A percentile compares a stretch with the other conserved stretches of the same genome.
phyloP scores from a whole-genome alignment of 768 basidiomycete genomes.

The Lactarius sanguifluus region DNA sequence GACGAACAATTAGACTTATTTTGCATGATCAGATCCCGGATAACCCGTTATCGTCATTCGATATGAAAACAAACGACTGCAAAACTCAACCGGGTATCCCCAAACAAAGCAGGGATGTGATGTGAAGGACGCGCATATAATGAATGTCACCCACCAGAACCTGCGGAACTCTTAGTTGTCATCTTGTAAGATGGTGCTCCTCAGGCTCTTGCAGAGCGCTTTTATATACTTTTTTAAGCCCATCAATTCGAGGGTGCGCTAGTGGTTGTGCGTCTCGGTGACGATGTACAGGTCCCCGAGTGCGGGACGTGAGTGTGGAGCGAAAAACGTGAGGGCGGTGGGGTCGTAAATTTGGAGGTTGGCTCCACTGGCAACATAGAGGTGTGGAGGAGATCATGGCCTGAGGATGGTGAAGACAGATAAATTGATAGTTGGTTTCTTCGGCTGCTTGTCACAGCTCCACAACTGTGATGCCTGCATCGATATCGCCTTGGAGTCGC shows the following conservation, averaged over 20 bases:
- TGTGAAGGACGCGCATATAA: not conserved
- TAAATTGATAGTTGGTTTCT: not conserved
- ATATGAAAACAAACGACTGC: not conserved
- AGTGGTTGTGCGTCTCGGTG: not conserved
- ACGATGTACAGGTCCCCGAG: not conserved
- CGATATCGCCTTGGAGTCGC: conserved; percentile 1
- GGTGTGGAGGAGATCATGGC: not conserved
- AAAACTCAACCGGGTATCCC: conserved; percentile 15
- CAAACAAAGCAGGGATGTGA: not conserved
- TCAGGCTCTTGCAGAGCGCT: not conserved
- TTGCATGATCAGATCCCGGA: not conserved
- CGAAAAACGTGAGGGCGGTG: not conserved
- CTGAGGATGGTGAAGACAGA: not conserved
- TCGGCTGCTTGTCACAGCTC: not conserved
- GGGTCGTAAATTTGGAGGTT: not conserved
- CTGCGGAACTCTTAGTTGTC: not conserved
- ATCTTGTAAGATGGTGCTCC: not conserved
- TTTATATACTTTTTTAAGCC: not conserved
- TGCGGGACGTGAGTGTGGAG: not conserved
- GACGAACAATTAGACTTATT: not conserved
- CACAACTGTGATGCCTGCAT: not conserved
- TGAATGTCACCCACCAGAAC: conserved; percentile 9
- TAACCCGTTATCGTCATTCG: not conserved
- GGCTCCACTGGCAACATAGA: not conserved
- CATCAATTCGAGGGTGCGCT: not conserved